Base-by-base conservation (phyloP, 805 yeast species). In the Kazachstania viticola region DNA sequence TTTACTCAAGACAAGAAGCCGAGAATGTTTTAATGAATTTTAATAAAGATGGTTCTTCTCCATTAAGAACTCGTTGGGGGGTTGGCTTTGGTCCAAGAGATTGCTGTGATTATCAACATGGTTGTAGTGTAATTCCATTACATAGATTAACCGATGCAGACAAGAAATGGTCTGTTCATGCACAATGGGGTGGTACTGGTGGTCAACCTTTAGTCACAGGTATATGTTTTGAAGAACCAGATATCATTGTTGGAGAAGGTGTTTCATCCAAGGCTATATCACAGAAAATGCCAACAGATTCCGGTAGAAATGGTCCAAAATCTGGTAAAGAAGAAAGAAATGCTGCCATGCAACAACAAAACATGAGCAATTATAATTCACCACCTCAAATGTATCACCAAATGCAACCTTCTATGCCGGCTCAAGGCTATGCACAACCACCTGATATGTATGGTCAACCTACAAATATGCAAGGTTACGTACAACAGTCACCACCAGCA, bases 1-100 rank as follows among this genome's bases (percentile, higher is more conserved):
- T 87, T 17, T 84, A 80, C 54, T 82, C 94, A 15, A 73, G 98
- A 58, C 69, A 66, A 23, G 97, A 88, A 57, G 98, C 98, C 19
- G 95, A 82, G 54, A 71, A 66, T 38, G 85, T 85, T 11, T 69
- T 84, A 36, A 65, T 70, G 25, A 71, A 75, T 26, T 84, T 87
- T 61, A 74, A 74, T 49, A 73, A 76, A 44, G 77, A 75, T 39
- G 78, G 79, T 25, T 56, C 71, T 8, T 60, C 51, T 62, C 73
- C 44, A 54, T 64, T 91, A 44, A 73, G 97, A 59, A 82, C 93
- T 4, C 71, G 95, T 53, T 91, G 98, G 98, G 98, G 97, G 44
- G 97, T 91, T 40, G 98, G 98, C 1, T 91, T 81, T 51, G 98
- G 98, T 4, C 98, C 98, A 33, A 75, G 98, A 63, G 97, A 91